Evolutionary conservation across 768 basidiomycete genomes (phyloP), one percentile per base, ranked within the genome.

Genomic region (Holtermannia corniformis): DNA sequence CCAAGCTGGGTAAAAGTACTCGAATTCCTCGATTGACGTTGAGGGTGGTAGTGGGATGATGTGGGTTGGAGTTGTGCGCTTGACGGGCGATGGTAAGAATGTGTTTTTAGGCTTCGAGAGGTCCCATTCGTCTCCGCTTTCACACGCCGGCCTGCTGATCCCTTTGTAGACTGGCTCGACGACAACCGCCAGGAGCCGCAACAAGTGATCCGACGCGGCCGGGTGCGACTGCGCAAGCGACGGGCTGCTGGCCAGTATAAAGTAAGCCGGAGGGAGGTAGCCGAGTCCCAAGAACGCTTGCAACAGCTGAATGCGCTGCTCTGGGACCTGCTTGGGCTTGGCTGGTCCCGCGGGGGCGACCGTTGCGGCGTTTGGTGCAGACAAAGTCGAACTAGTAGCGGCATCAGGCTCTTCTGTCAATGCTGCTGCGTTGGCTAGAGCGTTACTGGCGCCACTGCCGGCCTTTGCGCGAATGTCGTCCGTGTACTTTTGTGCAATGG

Each of bases 1-100:
- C 91, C 91, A 96, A 51, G 82, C 77, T 12, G 88, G 85, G 70
- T 84, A 93, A 78, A 95, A 96, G 77, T 87, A 95, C 4, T 87
- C 80, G 62, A 88, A 93, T 47, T 84, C 81, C n/a, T 78, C 78
- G 2, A 76, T 78, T 50, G 75, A 79, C 20, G 88, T 91, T 60
- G 81, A 79, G 0, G 87, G 85, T 22, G 92, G 91, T 12, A 80
- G 79, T 2, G 92, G 92, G 1, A 37, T 7, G 32, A 16, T 7
- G 16, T 37, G 32, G 10, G 32, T 37, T 7, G 16, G 32, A 16
- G 32, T 37, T 16, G 32, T 37, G 32, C 32, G 32, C 32, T 7
- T 7, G 10, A 7, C 16, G 32, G 32, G 32, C 7, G 32, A 37
- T n/a, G n/a, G n/a, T n/a, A n/a, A n/a, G n/a, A n/a, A n/a, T n/a